A percentile compares a stretch with the other conserved stretches of the same genome.
Conservation (phyloP, 805 yeast genomes). For the Starmera amethionina region DNA sequence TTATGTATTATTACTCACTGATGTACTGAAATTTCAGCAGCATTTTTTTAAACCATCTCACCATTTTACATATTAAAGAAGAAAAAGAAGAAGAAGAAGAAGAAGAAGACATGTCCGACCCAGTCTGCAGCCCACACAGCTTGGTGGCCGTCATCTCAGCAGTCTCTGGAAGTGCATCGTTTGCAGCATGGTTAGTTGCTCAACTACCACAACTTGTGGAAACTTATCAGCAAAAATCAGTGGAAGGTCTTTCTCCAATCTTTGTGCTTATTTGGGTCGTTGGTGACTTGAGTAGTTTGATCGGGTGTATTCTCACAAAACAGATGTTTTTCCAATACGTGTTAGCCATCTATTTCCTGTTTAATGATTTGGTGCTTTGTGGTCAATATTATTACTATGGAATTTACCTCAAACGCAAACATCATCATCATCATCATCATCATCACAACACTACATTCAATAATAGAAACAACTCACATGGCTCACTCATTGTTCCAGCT, state of each 20-base stretch:
- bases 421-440: conserved; percentile 21
- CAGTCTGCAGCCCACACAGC: too few species aligned
- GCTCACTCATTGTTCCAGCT: conserved; percentile 9
- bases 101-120: too few species aligned
- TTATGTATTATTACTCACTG: too few species aligned
- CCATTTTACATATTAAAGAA: too few species aligned
- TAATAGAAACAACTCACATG: conserved; percentile 1
- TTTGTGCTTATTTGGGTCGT: conserved; percentile 33
- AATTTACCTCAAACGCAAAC: conserved; percentile 20
- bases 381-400: conserved; percentile 68
- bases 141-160: too few species aligned
- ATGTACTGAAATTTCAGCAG: too few species aligned
- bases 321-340: conserved; percentile 77
- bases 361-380: conserved; percentile 58
- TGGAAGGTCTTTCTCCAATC: conserved; percentile 45
- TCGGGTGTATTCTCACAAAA: conserved; percentile 67
- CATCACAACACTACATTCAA: conserved; percentile 18
- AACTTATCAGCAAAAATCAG: conserved; percentile 42
- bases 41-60: too few species aligned
- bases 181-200: conserved; percentile 30
- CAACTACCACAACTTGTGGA: conserved; percentile 45
- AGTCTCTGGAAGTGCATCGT: conserved; percentile 27
- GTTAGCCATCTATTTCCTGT: conserved; percentile 63
- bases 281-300: conserved; percentile 30
- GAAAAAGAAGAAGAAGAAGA: too few species aligned